Base-by-base conservation (phyloP, 2,329 filamentous ascomycete species). In the Aspergillus glaucus region DNA sequence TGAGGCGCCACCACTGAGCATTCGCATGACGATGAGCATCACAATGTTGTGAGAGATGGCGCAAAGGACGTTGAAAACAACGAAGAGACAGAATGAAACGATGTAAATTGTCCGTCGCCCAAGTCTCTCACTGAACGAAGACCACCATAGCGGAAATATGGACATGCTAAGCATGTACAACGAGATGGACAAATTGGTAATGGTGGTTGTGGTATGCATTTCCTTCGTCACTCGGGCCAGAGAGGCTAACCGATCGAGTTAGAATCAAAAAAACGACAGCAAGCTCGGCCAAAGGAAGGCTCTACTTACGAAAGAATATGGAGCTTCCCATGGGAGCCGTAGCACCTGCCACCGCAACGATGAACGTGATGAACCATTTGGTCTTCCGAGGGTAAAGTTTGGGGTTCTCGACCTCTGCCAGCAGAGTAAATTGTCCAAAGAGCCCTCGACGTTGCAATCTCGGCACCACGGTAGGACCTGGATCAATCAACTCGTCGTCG, bases 101-200 rank as follows among this genome's bases (percentile, higher is more conserved):
- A 94, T 69, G 63, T 92, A 93, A 57, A 94, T 86, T n/a, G 82
- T 84, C 19, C 88, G 80, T 37, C 88, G 80, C 10, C 88, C 88
- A 1, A 77, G 62, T 3, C 70, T 70, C 58, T 93, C 88, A 7
- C 85, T 88, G 61, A 93, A 90, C 1, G 84, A 85, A 1, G 85
- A 88, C 87, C 87, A 93, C 88, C 88, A 93, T 0, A 94, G 75
- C 0, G 88, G 88, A 56, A 90, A 92, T 41, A 93, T 88, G 48
- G 83, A 81, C 87, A 93, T 88, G 57, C 80, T 75, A 4, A 93
- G 75, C 87, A 93, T 89, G 65, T 91, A 93, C 49, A 92, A 68
- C 0, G 88, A 85, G 0, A 93, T 80, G 0, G 85, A 85, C 49
- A 93, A 62, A 65, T 93, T 94, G 48, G 84, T 82, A 14, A 88